Evolutionary conservation across 257 asterid species (phyloP).

Genomic region (Primulina huaijiensis): DNA sequence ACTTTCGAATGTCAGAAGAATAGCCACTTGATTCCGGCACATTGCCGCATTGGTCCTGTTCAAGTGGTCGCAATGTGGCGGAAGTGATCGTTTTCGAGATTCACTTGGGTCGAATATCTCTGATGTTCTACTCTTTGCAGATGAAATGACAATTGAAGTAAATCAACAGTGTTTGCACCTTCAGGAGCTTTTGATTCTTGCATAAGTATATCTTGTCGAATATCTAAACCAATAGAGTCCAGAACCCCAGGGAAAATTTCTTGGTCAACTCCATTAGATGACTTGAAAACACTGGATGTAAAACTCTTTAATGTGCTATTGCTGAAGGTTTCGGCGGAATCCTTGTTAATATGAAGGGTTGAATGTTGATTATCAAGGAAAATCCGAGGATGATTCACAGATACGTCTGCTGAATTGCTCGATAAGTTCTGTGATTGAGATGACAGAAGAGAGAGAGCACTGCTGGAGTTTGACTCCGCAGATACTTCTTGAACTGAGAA

Average conservation of each 20-base stretch:
- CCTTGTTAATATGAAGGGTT: conserved; percentile 18
- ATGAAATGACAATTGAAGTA: conserved; percentile 55
- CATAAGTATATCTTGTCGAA: conserved; percentile 3
- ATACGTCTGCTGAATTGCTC: conserved; percentile 25
- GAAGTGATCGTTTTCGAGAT: conserved; percentile 37
- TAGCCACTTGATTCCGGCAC: neutral
- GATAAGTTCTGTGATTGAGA: conserved; percentile 33
- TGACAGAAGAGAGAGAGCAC: conserved; percentile 94
- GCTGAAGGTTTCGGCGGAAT: conserved; percentile 17
- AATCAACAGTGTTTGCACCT: conserved; percentile 36
- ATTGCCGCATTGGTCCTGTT: neutral
- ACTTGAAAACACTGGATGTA: conserved; percentile 8
- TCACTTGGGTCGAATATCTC: conserved; percentile 39
- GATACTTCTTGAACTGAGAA: conserved; percentile 28
- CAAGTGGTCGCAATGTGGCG: conserved; percentile 27
- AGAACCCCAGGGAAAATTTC: neutral
- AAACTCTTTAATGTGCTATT: neutral
- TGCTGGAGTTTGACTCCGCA: conserved; percentile 31
- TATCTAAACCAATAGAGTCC: conserved; percentile 5
- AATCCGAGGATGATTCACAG: conserved; percentile 21
- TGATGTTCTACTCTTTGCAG: conserved; percentile 62
- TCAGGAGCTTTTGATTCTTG: conserved; percentile 30
- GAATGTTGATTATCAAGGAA: conserved; percentile 20
- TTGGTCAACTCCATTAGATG: conserved; percentile 4
- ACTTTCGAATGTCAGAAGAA: neutral